A percentile compares a stretch with the other conserved stretches of the same genome.
These are phyloP conservation scores for Arabis hirsuta DNA, from an alignment of 345 rosid genomes.

Conservation along the genomic window DNA sequence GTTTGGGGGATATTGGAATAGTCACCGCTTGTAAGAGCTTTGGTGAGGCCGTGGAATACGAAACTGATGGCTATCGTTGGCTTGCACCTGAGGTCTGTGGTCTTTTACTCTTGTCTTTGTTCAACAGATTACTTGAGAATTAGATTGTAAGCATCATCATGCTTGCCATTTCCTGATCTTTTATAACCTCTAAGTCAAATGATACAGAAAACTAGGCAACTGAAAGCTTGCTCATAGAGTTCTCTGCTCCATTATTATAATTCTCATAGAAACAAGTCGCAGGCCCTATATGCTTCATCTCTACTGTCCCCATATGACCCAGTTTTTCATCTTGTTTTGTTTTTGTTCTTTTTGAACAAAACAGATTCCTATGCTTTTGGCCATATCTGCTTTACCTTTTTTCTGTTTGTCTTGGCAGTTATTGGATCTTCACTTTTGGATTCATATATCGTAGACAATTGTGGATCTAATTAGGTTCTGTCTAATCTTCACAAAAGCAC, in stretches of 20 bases:
- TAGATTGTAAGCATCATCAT: constrained; percentile 11
- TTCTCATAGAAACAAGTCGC: constrained; percentile 6
- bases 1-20: constrained; percentile 89
- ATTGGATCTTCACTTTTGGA: constrained; percentile 38
- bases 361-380: constrained; percentile 35
- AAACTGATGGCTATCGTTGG: constrained; percentile 98
- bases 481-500: constrained; percentile 42
- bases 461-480: constrained; percentile 33
- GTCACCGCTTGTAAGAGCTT: constrained; percentile 85
- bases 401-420: constrained; percentile 33
- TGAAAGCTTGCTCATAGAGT: constrained; percentile 7
- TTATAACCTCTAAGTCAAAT: constrained; percentile 19
- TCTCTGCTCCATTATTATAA: constrained; percentile 25
- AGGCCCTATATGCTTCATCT: constrained; percentile 27
- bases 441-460: constrained; percentile 40
- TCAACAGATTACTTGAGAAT: constrained; percentile 17
- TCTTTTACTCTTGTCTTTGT: constrained; percentile 32
- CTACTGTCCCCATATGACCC: constrained; percentile 29
- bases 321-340: constrained; percentile 16
- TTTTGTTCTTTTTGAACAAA: constrained; percentile 31
- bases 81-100: constrained; percentile 93
- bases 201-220: constrained; percentile 20
- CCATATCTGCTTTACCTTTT: constrained; percentile 28
- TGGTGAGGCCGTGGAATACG: constrained; percentile 87
- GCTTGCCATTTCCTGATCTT: neutral